Base-by-base conservation (phyloP, 1,284 basidiomycete species). In the Leccinum angustisporum region DNA sequence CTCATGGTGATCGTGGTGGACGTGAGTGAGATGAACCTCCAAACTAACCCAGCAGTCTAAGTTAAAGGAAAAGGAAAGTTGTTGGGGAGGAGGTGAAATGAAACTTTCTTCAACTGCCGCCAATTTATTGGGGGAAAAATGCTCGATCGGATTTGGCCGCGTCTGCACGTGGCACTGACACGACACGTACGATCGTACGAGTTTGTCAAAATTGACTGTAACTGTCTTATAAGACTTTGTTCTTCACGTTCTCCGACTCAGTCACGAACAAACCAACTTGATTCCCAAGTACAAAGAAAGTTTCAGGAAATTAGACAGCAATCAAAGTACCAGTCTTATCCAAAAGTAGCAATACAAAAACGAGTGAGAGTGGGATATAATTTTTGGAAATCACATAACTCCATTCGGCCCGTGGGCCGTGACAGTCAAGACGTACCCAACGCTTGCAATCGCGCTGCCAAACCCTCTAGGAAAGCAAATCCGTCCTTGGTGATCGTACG, bases 401-500 rank as follows among this genome's bases (percentile, higher is more conserved):
- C 48, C 48, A 50, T 50, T 50, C 48, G 48, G 25, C 25, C 21
- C 25, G 48, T 25, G 46, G 21, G 13, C 25, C 48, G 8, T 50
- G 48, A 25, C 48, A 50, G 38, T 16, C 8, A 34, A 33, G 25
- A 18, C 70, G 58, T 70, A 33, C 56, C 57, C 57, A 77, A 38
- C 10, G 57, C 75, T 65, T 75, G 77, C 63, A 91, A 70, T 62
- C 84, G 77, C 55, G 76, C 77, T 7, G 83, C 81, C 46, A 90
- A 70, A 51, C 83, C 83, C 58, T 86, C 83, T 61, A 91, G 75
- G 72, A 91, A 91, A 5, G 80, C 81, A 68, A 90, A 82, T 48
- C 88, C 89, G 66, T 91, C 87, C 82, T 90, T 91, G 30, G 87
- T 91, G 56, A 91, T 78, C 56, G 85, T 89, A 65, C 86, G 79